Percentiles rank a stretch among this genome's conserved stretches.
Conservation (phyloP, 768 basidiomycete genomes). For the Lepiota subincarnata region DNA sequence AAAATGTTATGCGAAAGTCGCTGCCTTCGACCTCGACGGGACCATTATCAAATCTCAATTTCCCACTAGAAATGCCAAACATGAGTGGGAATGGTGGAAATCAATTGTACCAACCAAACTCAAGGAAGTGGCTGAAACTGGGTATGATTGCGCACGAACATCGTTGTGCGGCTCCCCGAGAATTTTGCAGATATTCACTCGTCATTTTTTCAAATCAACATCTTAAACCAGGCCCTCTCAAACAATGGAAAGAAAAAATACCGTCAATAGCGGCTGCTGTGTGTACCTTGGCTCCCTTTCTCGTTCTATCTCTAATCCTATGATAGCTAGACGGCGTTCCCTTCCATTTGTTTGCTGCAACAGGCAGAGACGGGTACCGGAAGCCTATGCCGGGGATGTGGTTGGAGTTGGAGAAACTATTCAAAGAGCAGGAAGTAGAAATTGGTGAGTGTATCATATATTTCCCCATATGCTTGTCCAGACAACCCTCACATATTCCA, state of each 20-base stretch:
- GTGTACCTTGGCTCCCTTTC: conserved; percentile 30
- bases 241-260: conserved; percentile 77
- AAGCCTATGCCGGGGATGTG: conserved; percentile 92
- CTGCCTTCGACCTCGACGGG: conserved; percentile 84
- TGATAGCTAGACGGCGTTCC: conserved; percentile 67
- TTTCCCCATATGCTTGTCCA: background rate
- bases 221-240: conserved; percentile 41
- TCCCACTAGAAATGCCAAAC: conserved; percentile 27
- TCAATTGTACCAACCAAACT: conserved; percentile 58
- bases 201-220: conserved; percentile 83
- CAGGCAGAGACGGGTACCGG: conserved; percentile 66
- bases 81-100: conserved; percentile 72
- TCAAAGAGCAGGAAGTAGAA: conserved; percentile 46
- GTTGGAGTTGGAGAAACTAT: conserved; percentile 64
- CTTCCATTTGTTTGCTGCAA: conserved; percentile 76
- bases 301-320: background rate
- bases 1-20: conserved; percentile 50
- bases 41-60: conserved; percentile 66
- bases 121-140: conserved; percentile 50
- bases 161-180: background rate
- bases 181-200: conserved; percentile 51
- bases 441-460: conserved; percentile 49
- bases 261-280: conserved; percentile 54
- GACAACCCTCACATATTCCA: conserved; percentile 23
- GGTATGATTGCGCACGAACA: conserved; percentile 39